Percentiles rank a stretch among this genome's conserved stretches.
phyloP scores from a whole-genome alignment of 805 yeast genomes.

The Ogataea neopini region DNA sequence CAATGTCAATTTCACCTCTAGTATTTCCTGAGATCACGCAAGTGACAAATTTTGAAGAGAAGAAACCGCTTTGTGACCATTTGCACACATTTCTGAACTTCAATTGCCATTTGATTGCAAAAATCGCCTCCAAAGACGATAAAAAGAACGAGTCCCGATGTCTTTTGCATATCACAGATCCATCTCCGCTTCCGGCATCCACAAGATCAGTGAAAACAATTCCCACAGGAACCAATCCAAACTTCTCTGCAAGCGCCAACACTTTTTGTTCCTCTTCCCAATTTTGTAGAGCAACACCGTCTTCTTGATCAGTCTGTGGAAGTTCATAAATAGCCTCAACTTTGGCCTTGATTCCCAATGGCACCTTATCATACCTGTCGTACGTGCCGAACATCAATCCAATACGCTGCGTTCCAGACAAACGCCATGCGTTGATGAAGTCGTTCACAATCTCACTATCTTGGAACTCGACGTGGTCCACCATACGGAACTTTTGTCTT shows the following conservation, averaged over 20 bases:
- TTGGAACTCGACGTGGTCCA: constrained; percentile 93
- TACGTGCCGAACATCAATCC: constrained; percentile 86
- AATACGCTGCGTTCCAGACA: constrained; percentile 80
- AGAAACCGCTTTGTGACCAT: constrained; percentile 62
- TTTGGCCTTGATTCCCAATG: constrained; percentile 90
- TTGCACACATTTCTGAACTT: constrained; percentile 61
- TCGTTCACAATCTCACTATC: constrained; percentile 70
- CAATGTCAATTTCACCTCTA: constrained; percentile 85
- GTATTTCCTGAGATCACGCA: constrained; percentile 91
- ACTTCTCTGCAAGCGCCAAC: constrained; percentile 50
- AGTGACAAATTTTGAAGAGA: constrained; percentile 89
- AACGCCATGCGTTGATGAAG: constrained; percentile 92
- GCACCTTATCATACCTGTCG: constrained; percentile 75
- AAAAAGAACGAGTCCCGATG: constrained; percentile 90
- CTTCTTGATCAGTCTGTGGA: constrained; percentile 81
- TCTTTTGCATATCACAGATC: constrained; percentile 87
- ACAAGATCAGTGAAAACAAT: constrained; percentile 85
- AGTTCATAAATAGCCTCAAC: constrained; percentile 95
- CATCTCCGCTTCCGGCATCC: constrained; percentile 85
- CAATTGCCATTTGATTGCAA: constrained; percentile 80
- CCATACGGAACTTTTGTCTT: constrained; percentile 90
- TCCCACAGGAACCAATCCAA: constrained; percentile 77
- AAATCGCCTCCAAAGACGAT: constrained; percentile 80
- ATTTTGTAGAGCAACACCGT: constrained; percentile 65
- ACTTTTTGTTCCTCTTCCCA: constrained; percentile 59